phyloP scores from a whole-genome alignment of 2,329 filamentous ascomycete genomes.

The Ophiobolus disseminans region DNA sequence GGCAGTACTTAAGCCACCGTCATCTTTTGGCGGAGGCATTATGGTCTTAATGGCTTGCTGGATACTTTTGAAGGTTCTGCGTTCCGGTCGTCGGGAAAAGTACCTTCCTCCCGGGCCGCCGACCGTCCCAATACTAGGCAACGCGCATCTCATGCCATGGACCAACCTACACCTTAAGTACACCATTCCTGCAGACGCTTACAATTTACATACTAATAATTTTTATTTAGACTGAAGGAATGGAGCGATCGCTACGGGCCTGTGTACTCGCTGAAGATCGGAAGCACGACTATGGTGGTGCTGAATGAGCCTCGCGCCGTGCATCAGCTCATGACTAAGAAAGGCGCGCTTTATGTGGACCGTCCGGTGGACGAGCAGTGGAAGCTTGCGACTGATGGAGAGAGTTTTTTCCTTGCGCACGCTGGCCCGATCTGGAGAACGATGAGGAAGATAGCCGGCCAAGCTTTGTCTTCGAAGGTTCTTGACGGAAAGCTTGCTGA shows the following conservation, averaged over 20 bases:
- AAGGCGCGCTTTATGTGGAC: constrained; percentile 23
- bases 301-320: constrained; percentile 22
- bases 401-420: neutral
- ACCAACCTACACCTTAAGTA: neutral
- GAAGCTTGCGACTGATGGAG: neutral
- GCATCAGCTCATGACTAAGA: constrained; percentile 28
- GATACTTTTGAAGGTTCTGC: neutral
- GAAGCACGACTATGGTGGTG: constrained; percentile 22
- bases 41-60: no score
- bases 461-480: neutral
- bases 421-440: neutral
- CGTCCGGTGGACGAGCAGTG: constrained; percentile 16
- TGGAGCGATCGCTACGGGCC: constrained; percentile 26
- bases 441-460: neutral
- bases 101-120: constrained; percentile 23
- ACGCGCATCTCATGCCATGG: constrained; percentile 18
- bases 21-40: no score
- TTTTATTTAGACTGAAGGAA: constrained; percentile 19
- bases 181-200: neutral
- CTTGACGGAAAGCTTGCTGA: neutral
- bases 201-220: neutral
- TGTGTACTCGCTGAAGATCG: constrained; percentile 28
- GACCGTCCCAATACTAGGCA: constrained; percentile 27
- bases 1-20: no score
- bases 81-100: neutral